Base-by-base conservation (phyloP, 306 rosid species). In the Malus asiatica region DNA sequence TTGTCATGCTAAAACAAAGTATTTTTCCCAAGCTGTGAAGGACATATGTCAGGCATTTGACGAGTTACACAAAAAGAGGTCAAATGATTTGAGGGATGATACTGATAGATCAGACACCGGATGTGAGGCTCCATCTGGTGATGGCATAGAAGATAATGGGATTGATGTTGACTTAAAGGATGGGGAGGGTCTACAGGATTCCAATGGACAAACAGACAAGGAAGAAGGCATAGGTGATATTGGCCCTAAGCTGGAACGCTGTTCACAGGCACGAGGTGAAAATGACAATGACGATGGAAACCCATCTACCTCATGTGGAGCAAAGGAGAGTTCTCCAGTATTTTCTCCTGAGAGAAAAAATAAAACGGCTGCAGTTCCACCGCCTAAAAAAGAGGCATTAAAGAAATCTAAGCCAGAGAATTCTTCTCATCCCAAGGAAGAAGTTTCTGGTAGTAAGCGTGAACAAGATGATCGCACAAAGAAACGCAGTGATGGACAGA, bases 41-140 rank as follows among this genome's bases (percentile, higher is more conserved):
- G 96, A 92, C 83, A 96, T 96, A 44, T 92, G 93, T 67, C 83
- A 82, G 72, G 97, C 87, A 30, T 96, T 96, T 87, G 97, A 96
- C 76, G 96, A 89, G 83, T 79, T 84, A 19, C 84, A 88, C 82
- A 88, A 80, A 69, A 90, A 82, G 78, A 89, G 82, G 61, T 78
- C 84, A 51, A 76, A 93, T 88, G 84, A 85, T 83, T 82, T 81
- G 82, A 79, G 83, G 51, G 91, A 81, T 64, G 93, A 84, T 81
- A 83, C 86, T 12, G 93, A 92, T 77, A 83, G 86, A 79, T 86
- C 90, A 61, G 87, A 79, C 44, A 20, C 78, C 64, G 98, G 89
- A 80, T 83, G 87, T 81, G 93, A 88, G 78, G 89, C 81, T 81
- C 93, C 79, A 15, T 80, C 90, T 66, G 76, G 70, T 80, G 92